These are phyloP conservation scores for Serendipita sp. DNA, from an alignment of 768 basidiomycete species.

Conservation along the genomic window DNA sequence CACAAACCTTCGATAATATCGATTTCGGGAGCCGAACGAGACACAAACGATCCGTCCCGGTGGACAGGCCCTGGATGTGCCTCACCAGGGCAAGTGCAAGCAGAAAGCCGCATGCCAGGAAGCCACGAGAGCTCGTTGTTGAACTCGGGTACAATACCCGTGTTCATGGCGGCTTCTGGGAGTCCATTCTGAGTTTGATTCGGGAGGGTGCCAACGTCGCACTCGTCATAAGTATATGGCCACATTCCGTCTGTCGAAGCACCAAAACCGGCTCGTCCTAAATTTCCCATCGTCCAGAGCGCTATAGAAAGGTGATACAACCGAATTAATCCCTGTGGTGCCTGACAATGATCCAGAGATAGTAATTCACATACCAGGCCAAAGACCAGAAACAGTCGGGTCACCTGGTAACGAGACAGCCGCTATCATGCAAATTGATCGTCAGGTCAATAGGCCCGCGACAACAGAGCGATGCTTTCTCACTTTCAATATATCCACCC, in stretches of 20 bases:
- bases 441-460: neutral
- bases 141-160: constrained; percentile 37
- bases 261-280: constrained; percentile 73
- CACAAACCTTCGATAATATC: constrained; percentile 77
- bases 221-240: constrained; percentile 46
- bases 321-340: neutral
- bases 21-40: constrained; percentile 75
- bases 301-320: neutral
- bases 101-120: constrained; percentile 71
- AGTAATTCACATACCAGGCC: neutral
- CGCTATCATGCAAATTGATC: constrained; percentile 13
- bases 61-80: constrained; percentile 82
- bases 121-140: constrained; percentile 57
- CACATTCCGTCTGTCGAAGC: constrained; percentile 68
- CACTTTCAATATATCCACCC: neutral
- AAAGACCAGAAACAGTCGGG: neutral
- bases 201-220: constrained; percentile 74
- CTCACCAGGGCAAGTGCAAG: constrained; percentile 78
- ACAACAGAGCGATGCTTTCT: constrained; percentile 8
- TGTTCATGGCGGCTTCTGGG: constrained; percentile 42
- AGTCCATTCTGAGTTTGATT: constrained; percentile 58
- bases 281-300: constrained; percentile 51
- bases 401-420: constrained; percentile 55
- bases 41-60: constrained; percentile 60
- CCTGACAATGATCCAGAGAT: neutral